phyloP scores from a whole-genome alignment of 306 rosid genomes.

The Purshia tridentata region DNA sequence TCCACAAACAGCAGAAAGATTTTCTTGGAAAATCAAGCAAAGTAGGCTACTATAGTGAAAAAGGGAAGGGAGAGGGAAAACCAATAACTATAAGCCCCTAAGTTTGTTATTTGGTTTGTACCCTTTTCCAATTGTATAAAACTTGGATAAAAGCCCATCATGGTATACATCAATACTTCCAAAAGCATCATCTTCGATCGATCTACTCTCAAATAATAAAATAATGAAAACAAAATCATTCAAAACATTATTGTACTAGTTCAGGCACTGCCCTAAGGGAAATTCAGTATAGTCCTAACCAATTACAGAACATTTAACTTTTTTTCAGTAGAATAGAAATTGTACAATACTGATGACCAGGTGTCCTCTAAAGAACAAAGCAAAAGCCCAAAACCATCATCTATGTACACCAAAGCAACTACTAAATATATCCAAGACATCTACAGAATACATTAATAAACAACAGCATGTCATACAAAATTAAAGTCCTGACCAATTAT shows the following conservation, averaged over 20 bases:
- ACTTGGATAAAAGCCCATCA: background rate
- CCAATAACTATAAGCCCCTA: background rate
- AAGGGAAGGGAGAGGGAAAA: background rate
- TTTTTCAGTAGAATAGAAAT: too few relatives aligned
- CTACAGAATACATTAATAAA: too few relatives aligned
- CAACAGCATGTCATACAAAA: too few relatives aligned
- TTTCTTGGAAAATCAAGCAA: background rate
- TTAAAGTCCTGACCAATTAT: background rate
- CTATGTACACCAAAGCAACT: too few relatives aligned
- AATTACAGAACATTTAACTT: background rate
- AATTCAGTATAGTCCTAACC: conserved; percentile 7
- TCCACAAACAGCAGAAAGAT: background rate
- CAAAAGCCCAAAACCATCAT: too few relatives aligned
- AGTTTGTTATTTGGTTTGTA: background rate
- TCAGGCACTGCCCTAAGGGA: background rate
- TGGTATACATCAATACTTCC: background rate
- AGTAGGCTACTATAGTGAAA: background rate
- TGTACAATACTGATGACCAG: too few relatives aligned
- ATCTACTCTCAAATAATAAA: background rate
- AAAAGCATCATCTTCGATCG: background rate
- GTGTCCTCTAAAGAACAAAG: too few relatives aligned
- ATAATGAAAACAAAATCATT: background rate
- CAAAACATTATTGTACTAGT: background rate
- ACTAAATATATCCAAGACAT: too few relatives aligned
- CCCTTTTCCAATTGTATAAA: background rate